phyloP scores from a whole-genome alignment of 2,329 filamentous ascomycete genomes.

The Colletotrichum australisinense region DNA sequence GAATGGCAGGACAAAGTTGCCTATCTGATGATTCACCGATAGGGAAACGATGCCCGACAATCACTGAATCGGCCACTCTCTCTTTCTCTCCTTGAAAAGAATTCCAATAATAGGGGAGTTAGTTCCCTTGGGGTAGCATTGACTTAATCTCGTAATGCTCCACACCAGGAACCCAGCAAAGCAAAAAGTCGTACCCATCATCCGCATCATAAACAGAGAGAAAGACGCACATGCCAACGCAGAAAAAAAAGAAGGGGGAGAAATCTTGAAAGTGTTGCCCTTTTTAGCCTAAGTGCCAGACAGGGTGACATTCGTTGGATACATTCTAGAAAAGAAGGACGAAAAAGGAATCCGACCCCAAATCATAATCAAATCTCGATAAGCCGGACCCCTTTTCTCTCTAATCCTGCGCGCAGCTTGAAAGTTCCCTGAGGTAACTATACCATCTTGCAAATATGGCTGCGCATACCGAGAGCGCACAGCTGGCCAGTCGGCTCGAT shows the following conservation, averaged over 20 bases:
- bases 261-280: not conserved
- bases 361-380: not conserved
- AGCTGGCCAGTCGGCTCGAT: slow-evolving; percentile 23
- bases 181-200: not conserved
- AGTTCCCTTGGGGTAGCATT: slow-evolving; percentile 17
- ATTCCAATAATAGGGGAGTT: not conserved
- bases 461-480: slow-evolving; percentile 17
- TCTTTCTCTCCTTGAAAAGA: not conserved
- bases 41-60: not conserved
- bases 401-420: not conserved
- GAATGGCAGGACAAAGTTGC: not conserved
- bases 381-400: not conserved
- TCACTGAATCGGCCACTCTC: not conserved
- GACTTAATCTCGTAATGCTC: slow-evolving; percentile 34
- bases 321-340: not conserved
- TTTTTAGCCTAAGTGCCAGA: not conserved
- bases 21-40: not conserved
- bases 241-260: not conserved
- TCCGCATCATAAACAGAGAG: slow-evolving; percentile 11
- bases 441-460: slow-evolving; percentile 7
- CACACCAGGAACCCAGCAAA: slow-evolving; percentile 10
- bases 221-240: slow-evolving; percentile 5
- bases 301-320: not conserved
- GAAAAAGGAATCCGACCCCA: not conserved
- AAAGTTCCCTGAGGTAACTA: not conserved